Base-by-base conservation (phyloP, 78 protist genomes). In the Emiliania huxleyi region DNA sequence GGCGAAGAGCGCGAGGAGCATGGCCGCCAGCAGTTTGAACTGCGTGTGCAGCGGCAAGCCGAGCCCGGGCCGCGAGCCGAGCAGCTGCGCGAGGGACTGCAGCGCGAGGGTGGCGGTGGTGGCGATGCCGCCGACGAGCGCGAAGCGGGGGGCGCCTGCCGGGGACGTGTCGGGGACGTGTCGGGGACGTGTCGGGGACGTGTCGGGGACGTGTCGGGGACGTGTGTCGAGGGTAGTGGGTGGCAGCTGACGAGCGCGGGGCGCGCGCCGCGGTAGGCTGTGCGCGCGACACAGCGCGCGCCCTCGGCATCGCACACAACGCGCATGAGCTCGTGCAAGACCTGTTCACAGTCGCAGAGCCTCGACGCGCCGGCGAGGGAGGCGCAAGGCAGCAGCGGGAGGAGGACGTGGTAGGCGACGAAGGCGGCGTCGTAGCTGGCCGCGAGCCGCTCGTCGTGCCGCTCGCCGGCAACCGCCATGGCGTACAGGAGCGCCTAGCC, bases 141-240 rank as follows among this genome's bases (percentile, higher is more conserved):
- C 81, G 81, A 71, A 71, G 81, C 81, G 81, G 40, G 81, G 81
- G n/a, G n/a, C n/a, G n/a, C n/a, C n/a, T n/a, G n/a, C n/a, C n/a
- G n/a, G n/a, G n/a, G n/a, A n/a, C n/a, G n/a, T n/a, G n/a, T n/a
- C n/a, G n/a, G n/a, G n/a, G n/a, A n/a, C n/a, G n/a, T n/a, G n/a
- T n/a, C n/a, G n/a, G n/a, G n/a, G n/a, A n/a, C n/a, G n/a, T n/a
- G n/a, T n/a, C n/a, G n/a, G n/a, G n/a, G n/a, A n/a, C n/a, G n/a
- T n/a, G n/a, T n/a, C n/a, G n/a, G n/a, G n/a, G n/a, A n/a, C n/a
- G n/a, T n/a, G n/a, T n/a, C n/a, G n/a, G n/a, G n/a, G n/a, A n/a
- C n/a, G n/a, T n/a, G n/a, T n/a, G n/a, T n/a, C n/a, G n/a, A n/a
- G n/a, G n/a, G n/a, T n/a, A n/a, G n/a, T n/a, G n/a, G n/a, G n/a